These are phyloP conservation scores for Vitis hybrid DNA, from an alignment of 177 flowering plant species.

Conservation along the genomic window DNA sequence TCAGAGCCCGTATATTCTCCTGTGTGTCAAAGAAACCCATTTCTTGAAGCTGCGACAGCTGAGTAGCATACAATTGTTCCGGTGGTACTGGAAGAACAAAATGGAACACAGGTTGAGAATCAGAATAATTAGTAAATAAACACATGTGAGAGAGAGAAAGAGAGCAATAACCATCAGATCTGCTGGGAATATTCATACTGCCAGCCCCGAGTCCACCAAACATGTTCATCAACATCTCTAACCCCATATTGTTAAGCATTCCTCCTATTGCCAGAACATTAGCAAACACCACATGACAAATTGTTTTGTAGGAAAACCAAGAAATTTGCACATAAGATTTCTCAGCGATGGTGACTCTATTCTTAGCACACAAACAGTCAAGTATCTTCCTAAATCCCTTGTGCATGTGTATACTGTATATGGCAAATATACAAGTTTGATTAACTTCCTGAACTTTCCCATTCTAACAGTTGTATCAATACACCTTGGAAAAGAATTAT, in stretches of 20 bases:
- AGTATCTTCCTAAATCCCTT: too few species aligned
- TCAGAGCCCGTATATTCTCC: slow-evolving; percentile 85
- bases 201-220: slow-evolving; percentile 92
- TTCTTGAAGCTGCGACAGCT: slow-evolving; percentile 90
- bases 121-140: neutral
- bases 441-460: too few species aligned
- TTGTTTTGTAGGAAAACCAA: neutral
- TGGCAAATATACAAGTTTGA: too few species aligned
- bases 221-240: slow-evolving; percentile 89
- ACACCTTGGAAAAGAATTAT: too few species aligned
- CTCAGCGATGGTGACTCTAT: too few species aligned
- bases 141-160: neutral
- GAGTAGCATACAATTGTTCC: slow-evolving; percentile 87
- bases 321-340: neutral
- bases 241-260: slow-evolving; percentile 44
- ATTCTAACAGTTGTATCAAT: too few species aligned
- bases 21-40: slow-evolving; percentile 96
- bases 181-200: slow-evolving; percentile 43
- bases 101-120: neutral
- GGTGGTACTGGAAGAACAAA: slow-evolving; percentile 63
- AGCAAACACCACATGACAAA: neutral
- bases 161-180: slow-evolving; percentile 51
- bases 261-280: slow-evolving; percentile 26
- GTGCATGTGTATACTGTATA: too few species aligned
- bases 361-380: too few species aligned